Evolutionary conservation across 2,329 filamentous ascomycete genomes (phyloP).

Genomic region (Apiospora hydei): DNA sequence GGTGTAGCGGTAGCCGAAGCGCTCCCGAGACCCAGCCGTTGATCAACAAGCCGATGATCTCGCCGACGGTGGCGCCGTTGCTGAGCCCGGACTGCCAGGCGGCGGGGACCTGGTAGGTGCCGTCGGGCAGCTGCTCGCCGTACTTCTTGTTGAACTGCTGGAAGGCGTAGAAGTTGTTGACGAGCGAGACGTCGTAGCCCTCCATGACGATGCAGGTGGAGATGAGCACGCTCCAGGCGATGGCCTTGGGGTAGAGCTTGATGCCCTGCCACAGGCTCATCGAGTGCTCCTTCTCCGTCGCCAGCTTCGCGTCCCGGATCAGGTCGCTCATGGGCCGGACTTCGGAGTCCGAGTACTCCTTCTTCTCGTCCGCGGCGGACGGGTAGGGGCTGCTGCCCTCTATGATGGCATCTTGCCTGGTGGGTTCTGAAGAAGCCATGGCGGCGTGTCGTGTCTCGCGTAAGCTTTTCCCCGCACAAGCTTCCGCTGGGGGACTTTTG

Average conservation of each 20-base stretch:
- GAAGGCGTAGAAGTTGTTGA: slow-evolving; percentile 79
- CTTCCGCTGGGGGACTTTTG: not conserved
- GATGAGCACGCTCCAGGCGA: slow-evolving; percentile 83
- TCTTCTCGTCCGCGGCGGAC: slow-evolving; percentile 1
- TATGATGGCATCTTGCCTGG: slow-evolving; percentile 1
- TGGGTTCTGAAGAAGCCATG: not conserved
- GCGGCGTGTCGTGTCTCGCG: not conserved
- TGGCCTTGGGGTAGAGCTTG: slow-evolving; percentile 84
- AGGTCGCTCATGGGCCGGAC: slow-evolving; percentile 43
- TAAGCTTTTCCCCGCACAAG: slow-evolving; percentile 1
- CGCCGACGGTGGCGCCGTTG: slow-evolving; percentile 59
- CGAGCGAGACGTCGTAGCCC: slow-evolving; percentile 82
- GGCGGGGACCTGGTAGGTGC: slow-evolving; percentile 63
- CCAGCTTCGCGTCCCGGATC: slow-evolving; percentile 55
- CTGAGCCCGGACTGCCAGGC: slow-evolving; percentile 69
- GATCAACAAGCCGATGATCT: slow-evolving; percentile 71
- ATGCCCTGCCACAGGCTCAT: slow-evolving; percentile 81
- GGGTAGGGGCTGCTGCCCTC: slow-evolving; percentile 9
- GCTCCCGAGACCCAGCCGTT: slow-evolving; percentile 71
- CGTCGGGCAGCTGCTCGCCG: slow-evolving; percentile 54
- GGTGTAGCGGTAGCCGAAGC: slow-evolving; percentile 72
- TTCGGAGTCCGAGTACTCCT: slow-evolving; percentile 17
- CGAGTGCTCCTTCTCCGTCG: slow-evolving; percentile 67
- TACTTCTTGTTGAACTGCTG: slow-evolving; percentile 66
- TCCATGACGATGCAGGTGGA: slow-evolving; percentile 95